Evolutionary conservation across 2,329 filamentous ascomycete genomes (phyloP).

Genomic region (Neurospora sp.): DNA sequence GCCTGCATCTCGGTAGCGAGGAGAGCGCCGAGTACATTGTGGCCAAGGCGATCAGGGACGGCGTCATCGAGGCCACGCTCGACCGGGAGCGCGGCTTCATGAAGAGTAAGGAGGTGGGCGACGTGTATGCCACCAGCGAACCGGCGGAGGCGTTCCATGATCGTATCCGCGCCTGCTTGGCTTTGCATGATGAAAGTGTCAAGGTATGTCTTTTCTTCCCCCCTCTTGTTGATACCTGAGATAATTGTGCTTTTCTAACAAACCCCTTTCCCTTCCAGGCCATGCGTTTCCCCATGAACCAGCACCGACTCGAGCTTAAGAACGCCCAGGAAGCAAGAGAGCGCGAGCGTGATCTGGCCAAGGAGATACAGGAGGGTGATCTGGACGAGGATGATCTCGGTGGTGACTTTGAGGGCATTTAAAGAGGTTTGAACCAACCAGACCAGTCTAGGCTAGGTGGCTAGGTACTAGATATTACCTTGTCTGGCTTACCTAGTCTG

Average conservation of each 20-base stretch:
- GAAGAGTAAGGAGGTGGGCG: constrained; percentile 95
- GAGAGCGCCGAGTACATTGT: constrained; percentile 99
- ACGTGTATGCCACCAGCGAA: constrained; percentile 92
- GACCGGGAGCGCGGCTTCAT: constrained; percentile 94
- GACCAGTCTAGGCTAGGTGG: background rate
- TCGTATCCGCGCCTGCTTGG: constrained; percentile 83
- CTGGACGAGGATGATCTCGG: constrained; percentile 93
- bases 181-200: constrained; percentile 93
- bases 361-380: constrained; percentile 97
- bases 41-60: constrained; percentile 94
- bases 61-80: constrained; percentile 89
- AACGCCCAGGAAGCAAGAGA: constrained; percentile 98
- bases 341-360: constrained; percentile 90
- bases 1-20: constrained; percentile 85
- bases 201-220: constrained; percentile 54
- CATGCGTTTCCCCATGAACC: constrained; percentile 99
- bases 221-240: background rate
- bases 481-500: too few relatives aligned
- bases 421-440: constrained; percentile 25
- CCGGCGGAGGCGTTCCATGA: constrained; percentile 97
- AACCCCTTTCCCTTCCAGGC: constrained; percentile 42
- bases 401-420: constrained; percentile 94
- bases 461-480: background rate
- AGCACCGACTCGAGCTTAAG: constrained; percentile 92
- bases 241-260: too few relatives aligned